Conservation (phyloP, 441 rosid genomes). For the Erodium texanum region DNA sequence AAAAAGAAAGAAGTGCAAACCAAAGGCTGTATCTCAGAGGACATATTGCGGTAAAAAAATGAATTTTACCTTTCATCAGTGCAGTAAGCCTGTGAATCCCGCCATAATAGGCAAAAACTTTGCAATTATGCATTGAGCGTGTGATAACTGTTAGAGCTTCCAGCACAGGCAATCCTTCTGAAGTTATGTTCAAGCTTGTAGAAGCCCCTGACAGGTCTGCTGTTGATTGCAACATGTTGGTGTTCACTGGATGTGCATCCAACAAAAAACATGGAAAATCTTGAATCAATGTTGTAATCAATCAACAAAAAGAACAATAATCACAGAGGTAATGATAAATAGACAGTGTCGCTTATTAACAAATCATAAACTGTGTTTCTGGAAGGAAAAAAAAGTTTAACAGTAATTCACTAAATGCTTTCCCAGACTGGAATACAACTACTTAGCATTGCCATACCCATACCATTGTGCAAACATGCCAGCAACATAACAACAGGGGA, state of each 20-base stretch:
- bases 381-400: too few relatives aligned
- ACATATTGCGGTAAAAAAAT: slow-evolving; percentile 6
- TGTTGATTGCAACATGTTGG: slow-evolving; percentile 24
- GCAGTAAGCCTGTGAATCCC: slow-evolving; percentile 67
- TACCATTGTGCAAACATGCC: background rate
- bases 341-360: background rate
- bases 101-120: slow-evolving; percentile 56
- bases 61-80: slow-evolving; percentile 53
- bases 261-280: slow-evolving; percentile 10
- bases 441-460: too few relatives aligned
- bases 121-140: slow-evolving; percentile 68
- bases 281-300: background rate
- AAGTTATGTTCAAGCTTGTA: slow-evolving; percentile 29
- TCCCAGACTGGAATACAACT: background rate
- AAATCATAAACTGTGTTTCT: background rate
- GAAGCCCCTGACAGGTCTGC: slow-evolving; percentile 33
- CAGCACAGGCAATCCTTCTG: slow-evolving; percentile 50
- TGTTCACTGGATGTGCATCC: slow-evolving; percentile 36
- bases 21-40: slow-evolving; percentile 11
- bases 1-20: slow-evolving; percentile 2
- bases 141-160: slow-evolving; percentile 47
- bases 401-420: background rate
- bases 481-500: background rate
- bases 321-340: background rate
- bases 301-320: background rate